phyloP scores from a whole-genome alignment of 192 early-diverging fungal species.

The Backusella australiensis region DNA sequence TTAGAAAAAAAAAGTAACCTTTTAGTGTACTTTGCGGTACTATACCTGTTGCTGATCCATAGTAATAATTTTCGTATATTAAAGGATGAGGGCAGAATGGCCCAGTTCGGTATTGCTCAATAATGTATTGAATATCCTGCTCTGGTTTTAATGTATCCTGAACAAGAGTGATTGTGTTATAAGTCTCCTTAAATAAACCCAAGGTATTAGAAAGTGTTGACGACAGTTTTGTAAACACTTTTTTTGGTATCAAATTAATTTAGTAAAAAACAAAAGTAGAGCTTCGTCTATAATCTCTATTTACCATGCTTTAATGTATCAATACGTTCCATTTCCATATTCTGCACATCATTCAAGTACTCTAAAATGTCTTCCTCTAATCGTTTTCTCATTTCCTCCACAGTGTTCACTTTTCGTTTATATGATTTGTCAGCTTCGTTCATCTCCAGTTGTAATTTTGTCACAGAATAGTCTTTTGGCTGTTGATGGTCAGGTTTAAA shows the following conservation, averaged over 20 bases:
- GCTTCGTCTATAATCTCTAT: not conserved
- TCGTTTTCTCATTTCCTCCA: constrained; percentile 58
- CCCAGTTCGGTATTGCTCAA: constrained; percentile 73
- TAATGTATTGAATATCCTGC: constrained; percentile 70
- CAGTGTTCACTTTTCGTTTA: constrained; percentile 53
- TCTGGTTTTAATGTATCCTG: constrained; percentile 73
- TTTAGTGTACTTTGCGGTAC: not conserved
- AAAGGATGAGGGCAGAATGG: constrained; percentile 65
- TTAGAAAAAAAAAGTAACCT: not conserved
- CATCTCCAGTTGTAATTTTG: constrained; percentile 9
- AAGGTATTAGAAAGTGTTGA: constrained; percentile 49
- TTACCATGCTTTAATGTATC: constrained; percentile 50
- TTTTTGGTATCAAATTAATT: not conserved
- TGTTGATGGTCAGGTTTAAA: not conserved
- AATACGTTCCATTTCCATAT: constrained; percentile 47
- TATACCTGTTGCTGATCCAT: constrained; percentile 57
- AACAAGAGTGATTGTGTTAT: constrained; percentile 53
- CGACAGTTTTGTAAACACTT: no score
- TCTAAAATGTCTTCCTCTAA: constrained; percentile 56
- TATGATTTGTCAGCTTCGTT: constrained; percentile 57
- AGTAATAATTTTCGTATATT: constrained; percentile 66
- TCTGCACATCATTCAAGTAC: constrained; percentile 51
- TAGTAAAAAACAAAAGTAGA: not conserved
- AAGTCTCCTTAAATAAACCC: constrained; percentile 53
- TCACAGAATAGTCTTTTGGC: not conserved